These are phyloP conservation scores for Hyphopichia fennica DNA, from an alignment of 1,139 yeast genomes.

Conservation along the genomic window DNA sequence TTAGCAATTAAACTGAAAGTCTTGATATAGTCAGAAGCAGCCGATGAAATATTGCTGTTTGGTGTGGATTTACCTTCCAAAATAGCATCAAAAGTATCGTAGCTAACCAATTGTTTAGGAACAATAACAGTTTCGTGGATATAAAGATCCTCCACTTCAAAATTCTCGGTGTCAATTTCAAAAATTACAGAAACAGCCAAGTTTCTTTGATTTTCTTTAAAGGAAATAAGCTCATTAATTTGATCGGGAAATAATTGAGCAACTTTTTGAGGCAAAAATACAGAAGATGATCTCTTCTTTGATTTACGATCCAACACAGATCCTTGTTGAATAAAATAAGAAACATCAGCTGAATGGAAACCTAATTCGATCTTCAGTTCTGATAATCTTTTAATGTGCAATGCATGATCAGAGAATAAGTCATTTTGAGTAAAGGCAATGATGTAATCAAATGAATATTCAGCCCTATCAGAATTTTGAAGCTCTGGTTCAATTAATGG, in stretches of 20 bases:
- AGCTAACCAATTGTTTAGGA: constrained; percentile 57
- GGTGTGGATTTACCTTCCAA: constrained; percentile 29
- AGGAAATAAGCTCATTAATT: constrained; percentile 60
- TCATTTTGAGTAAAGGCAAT: constrained; percentile 68
- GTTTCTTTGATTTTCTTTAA: constrained; percentile 58
- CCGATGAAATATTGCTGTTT: constrained; percentile 44
- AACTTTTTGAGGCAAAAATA: constrained; percentile 80
- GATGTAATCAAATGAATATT: constrained; percentile 62
- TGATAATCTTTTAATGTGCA: constrained; percentile 65
- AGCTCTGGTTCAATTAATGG: constrained; percentile 39
- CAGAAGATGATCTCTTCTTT: constrained; percentile 87
- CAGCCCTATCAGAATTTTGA: constrained; percentile 45
- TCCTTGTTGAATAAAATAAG: constrained; percentile 69
- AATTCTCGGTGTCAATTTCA: constrained; percentile 71
- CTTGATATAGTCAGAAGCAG: constrained; percentile 65
- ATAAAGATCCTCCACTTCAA: constrained; percentile 75
- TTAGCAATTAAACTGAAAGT: constrained; percentile 66
- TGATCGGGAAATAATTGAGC: constrained; percentile 69
- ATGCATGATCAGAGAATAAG: constrained; percentile 68
- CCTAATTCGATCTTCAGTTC: constrained; percentile 68
- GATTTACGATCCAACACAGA: constrained; percentile 85
- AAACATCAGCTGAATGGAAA: constrained; percentile 79
- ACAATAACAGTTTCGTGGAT: constrained; percentile 71
- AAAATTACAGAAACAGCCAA: constrained; percentile 81
- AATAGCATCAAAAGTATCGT: constrained; percentile 54